Evolutionary conservation across 2,329 filamentous ascomycete genomes (phyloP).

Genomic region (Talaromyces albobiverticillius): DNA sequence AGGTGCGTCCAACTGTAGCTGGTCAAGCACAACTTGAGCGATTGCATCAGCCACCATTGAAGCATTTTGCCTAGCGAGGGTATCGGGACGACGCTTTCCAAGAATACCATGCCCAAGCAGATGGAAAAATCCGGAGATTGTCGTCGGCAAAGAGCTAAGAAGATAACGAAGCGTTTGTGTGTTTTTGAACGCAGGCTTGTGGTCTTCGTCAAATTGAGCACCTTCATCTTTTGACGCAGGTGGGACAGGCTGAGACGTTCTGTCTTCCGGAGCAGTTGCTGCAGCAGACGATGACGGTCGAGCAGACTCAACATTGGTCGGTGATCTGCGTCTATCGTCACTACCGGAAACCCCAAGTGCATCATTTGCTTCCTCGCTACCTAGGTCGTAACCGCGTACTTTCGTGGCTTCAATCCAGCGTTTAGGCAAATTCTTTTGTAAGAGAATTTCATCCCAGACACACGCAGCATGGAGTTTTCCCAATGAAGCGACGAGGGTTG

Average conservation of each 20-base stretch:
- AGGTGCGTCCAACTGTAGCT: constrained; percentile 56
- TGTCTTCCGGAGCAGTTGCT: constrained; percentile 1
- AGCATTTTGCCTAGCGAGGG: constrained; percentile 60
- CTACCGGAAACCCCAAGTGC: constrained; percentile 22
- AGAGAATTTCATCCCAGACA: constrained; percentile 77
- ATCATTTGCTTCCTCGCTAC: constrained; percentile 42
- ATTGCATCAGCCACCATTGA: constrained; percentile 64
- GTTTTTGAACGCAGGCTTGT: constrained; percentile 62
- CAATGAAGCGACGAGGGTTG: constrained; percentile 68
- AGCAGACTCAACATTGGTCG: constrained; percentile 24
- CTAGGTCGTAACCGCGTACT: constrained; percentile 35
- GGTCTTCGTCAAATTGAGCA: constrained; percentile 17
- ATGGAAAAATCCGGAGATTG: constrained; percentile 82
- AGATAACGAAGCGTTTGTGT: constrained; percentile 73
- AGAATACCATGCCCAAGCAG: constrained; percentile 78
- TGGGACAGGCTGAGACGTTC: background rate
- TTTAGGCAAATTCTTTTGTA: constrained; percentile 71
- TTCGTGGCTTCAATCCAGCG: constrained; percentile 50
- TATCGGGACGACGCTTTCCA: constrained; percentile 69
- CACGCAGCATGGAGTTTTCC: constrained; percentile 76
- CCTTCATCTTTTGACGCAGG: constrained; percentile 5
- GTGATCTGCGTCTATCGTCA: constrained; percentile 20
- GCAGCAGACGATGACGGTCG: constrained; percentile 11
- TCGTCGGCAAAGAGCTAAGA: constrained; percentile 72
- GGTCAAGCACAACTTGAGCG: constrained; percentile 66